Evolutionary conservation across 2,329 filamentous ascomycete species (phyloP), one percentile per base, ranked within the genome.

Genomic region (Calonectria montana): DNA sequence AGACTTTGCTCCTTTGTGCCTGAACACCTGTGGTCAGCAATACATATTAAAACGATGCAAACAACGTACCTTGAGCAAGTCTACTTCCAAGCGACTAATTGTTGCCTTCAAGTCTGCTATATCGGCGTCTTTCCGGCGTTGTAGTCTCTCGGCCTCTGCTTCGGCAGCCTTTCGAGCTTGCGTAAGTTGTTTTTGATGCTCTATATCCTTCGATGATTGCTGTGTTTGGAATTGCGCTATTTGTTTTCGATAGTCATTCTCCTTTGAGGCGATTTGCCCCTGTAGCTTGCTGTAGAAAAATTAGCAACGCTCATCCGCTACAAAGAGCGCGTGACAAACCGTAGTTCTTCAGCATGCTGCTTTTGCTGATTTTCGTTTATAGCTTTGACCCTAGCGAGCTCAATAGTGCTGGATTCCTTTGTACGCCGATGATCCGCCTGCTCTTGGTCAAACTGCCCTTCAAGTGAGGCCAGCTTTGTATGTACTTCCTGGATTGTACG

Each of bases 341-440:
- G 87, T 8, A 93, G 75, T 68, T 95, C 92, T 43, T 91, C 88
- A 65, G 93, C 91, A 78, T 97, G 93, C 39, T 91, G 89, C 57
- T 88, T 88, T 76, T 94, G 93, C 21, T 96, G 84, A 9, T 89
- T 89, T 62, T 96, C 92, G 68, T 94, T 94, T 75, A 93, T 88
- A 41, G 87, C 89, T 74, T 91, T 92, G 61, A 94, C 87, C 45
- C 70, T 70, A 79, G 80, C 64, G 75, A 79, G 55, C 72, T 80
- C 61, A 75, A 88, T 81, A 9, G 84, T 82, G 21, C 84, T 86
- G 3, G 86, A 86, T 72, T 94, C 91, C 23, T 75, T 93, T 2
- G 90, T 88, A 73, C 89, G 91, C 29, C 90, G 89, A 81, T 94
- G 92, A 73, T 95, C 92, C 8, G 91, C 90, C 78, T 93, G 91